Percentiles rank a stretch among this genome's conserved stretches.
Conservation (phyloP, 2,329 filamentous ascomycete genomes). For the Phyllosticta citriasiana region DNA sequence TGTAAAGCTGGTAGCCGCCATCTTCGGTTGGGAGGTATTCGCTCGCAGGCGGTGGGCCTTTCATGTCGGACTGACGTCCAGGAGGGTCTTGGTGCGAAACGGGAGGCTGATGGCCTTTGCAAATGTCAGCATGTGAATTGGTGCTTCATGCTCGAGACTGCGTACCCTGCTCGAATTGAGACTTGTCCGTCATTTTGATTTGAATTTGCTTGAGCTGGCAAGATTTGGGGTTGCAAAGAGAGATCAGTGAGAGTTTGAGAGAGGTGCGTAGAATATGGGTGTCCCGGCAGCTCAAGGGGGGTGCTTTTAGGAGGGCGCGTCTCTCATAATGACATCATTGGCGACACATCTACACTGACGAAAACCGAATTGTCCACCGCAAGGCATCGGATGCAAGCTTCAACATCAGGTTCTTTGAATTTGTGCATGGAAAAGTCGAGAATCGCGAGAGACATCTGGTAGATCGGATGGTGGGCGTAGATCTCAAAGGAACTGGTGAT, state of each 20-base stretch:
- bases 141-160: neutral
- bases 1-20: slow-evolving; percentile 60
- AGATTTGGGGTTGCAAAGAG: neutral
- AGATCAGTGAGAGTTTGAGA: neutral
- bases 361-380: neutral
- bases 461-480: neutral
- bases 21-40: slow-evolving; percentile 58
- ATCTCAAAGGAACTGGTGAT: neutral
- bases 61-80: slow-evolving; percentile 46
- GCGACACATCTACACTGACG: neutral
- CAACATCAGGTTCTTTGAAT: neutral
- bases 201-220: neutral
- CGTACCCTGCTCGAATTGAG: slow-evolving; percentile 7
- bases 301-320: neutral
- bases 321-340: neutral
- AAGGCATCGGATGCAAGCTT: neutral
- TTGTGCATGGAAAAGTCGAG: neutral
- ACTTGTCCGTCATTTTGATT: neutral
- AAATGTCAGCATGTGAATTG: neutral
- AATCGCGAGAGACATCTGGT: neutral
- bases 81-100: slow-evolving; percentile 38
- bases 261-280: neutral
- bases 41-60: slow-evolving; percentile 47
- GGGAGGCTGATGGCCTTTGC: slow-evolving; percentile 11
- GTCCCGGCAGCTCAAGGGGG: neutral